Conservation (phyloP, 2,329 filamentous ascomycete species). For the Diaporthe eres region DNA sequence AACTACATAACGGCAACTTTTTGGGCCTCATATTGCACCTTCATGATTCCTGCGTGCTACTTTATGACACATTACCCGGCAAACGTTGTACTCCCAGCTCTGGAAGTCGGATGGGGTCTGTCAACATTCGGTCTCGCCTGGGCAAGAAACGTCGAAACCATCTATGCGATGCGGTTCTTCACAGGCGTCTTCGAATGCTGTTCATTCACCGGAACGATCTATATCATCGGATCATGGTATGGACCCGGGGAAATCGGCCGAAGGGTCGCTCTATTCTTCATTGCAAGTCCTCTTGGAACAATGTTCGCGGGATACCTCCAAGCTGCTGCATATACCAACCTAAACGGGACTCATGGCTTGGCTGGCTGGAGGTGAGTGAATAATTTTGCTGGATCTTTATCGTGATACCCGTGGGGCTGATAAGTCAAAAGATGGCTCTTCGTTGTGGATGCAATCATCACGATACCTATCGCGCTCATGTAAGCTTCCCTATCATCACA, state of each 20-base stretch:
- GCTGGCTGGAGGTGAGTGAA: slow-evolving; percentile 61
- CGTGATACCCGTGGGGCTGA: neutral
- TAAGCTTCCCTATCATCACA: neutral
- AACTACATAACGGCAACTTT: slow-evolving; percentile 51
- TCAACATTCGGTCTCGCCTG: slow-evolving; percentile 2
- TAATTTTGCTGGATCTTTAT: no score
- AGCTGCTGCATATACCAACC: slow-evolving; percentile 61
- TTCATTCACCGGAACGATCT: slow-evolving; percentile 50
- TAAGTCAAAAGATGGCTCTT: neutral
- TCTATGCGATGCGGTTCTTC: slow-evolving; percentile 52
- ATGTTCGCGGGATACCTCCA: slow-evolving; percentile 63
- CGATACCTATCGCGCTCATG: slow-evolving; percentile 6
- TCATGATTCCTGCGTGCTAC: slow-evolving; percentile 4
- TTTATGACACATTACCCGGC: slow-evolving; percentile 14
- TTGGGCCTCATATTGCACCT: slow-evolving; percentile 55
- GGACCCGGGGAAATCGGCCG: slow-evolving; percentile 57
- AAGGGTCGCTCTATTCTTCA: slow-evolving; percentile 63
- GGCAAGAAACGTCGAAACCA: neutral
- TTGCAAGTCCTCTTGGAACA: slow-evolving; percentile 63
- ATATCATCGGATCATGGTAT: slow-evolving; percentile 55
- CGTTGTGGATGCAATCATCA: slow-evolving; percentile 5
- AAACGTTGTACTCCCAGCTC: neutral
- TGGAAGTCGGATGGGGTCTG: slow-evolving; percentile 8
- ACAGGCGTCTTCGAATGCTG: slow-evolving; percentile 52
- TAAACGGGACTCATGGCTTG: slow-evolving; percentile 62